Percentiles rank a stretch among this genome's conserved stretches.
Evolutionary conservation across 805 yeast species (phyloP).

Genomic region (Wickerhamomyces canadensis): DNA sequence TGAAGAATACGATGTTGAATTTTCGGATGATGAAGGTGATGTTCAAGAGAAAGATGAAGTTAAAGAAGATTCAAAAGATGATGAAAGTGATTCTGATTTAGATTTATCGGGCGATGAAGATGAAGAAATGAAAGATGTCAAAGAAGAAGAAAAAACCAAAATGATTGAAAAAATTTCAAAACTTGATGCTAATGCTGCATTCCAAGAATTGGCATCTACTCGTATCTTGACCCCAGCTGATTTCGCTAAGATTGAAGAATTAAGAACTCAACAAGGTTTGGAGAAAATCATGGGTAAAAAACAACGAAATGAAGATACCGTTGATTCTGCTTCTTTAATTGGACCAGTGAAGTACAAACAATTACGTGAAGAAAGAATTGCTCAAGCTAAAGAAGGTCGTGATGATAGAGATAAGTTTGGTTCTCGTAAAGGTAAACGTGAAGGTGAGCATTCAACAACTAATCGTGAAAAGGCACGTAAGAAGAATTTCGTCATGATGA

Average conservation of each 20-base stretch:
- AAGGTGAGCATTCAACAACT: conserved; percentile 80
- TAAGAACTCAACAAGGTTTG: conserved; percentile 79
- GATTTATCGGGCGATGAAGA: conserved; percentile 33
- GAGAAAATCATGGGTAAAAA: conserved; percentile 65
- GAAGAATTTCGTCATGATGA: conserved; percentile 99
- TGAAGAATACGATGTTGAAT: conserved; percentile 58
- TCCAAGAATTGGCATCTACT: conserved; percentile 58
- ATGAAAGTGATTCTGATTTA: conserved; percentile 48
- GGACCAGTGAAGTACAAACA: conserved; percentile 78
- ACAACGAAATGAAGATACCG: conserved; percentile 69
- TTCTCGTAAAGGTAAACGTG: conserved; percentile 76
- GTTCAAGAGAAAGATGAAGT: conserved; percentile 29
- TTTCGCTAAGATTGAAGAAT: conserved; percentile 90
- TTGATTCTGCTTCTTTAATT: conserved; percentile 70
- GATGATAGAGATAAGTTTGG: conserved; percentile 92
- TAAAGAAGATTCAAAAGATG: conserved; percentile 34
- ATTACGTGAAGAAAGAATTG: conserved; percentile 84
- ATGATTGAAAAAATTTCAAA: conserved; percentile 32
- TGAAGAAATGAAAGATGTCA: conserved; percentile 20
- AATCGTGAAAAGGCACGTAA: conserved; percentile 93
- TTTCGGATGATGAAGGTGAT: conserved; percentile 42
- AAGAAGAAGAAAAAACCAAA: conserved; percentile 19
- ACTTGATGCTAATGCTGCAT: conserved; percentile 35
- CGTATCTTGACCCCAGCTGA: conserved; percentile 95
- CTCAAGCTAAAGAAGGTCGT: conserved; percentile 82